Conservation (phyloP, 1,284 basidiomycete species). For the Moesziomyces globuligerus region DNA sequence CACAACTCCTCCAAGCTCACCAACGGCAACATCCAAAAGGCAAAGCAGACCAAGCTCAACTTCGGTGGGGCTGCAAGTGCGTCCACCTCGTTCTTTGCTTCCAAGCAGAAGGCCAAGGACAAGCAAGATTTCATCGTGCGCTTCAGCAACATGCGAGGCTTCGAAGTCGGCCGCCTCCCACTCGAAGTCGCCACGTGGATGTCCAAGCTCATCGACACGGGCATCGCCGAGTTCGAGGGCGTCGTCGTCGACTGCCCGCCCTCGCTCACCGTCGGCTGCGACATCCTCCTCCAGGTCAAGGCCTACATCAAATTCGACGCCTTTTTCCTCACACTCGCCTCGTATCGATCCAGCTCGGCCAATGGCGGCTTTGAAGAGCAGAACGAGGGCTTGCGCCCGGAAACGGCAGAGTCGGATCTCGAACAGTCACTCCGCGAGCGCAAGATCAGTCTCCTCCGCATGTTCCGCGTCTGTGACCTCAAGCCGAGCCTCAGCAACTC, state of each 20-base stretch:
- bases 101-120: conserved; percentile 41
- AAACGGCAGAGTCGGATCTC: conserved; percentile 78
- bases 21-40: conserved; percentile 20
- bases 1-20: conserved; percentile 18
- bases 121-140: conserved; percentile 63
- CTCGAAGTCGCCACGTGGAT: conserved; percentile 63
- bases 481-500: conserved; percentile 52
- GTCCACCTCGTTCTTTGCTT: conserved; percentile 9
- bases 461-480: conserved; percentile 63
- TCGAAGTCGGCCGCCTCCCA: conserved; percentile 62
- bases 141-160: conserved; percentile 62
- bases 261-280: conserved; percentile 57
- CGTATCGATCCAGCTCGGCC: background rate
- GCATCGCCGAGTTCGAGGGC: conserved; percentile 59
- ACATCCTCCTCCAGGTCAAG: conserved; percentile 62
- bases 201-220: conserved; percentile 59
- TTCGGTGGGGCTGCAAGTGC: conserved; percentile 26
- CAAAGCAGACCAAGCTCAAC: conserved; percentile 55
- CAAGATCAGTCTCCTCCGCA: conserved; percentile 71
- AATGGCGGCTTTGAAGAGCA: conserved; percentile 9
- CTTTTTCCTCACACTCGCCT: conserved; percentile 23
- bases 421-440: conserved; percentile 81
- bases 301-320: conserved; percentile 52
- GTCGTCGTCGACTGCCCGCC: conserved; percentile 60
- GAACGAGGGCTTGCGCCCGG: conserved; percentile 60